Conservation (phyloP, 768 basidiomycete species). For the Hericium coralloides region DNA sequence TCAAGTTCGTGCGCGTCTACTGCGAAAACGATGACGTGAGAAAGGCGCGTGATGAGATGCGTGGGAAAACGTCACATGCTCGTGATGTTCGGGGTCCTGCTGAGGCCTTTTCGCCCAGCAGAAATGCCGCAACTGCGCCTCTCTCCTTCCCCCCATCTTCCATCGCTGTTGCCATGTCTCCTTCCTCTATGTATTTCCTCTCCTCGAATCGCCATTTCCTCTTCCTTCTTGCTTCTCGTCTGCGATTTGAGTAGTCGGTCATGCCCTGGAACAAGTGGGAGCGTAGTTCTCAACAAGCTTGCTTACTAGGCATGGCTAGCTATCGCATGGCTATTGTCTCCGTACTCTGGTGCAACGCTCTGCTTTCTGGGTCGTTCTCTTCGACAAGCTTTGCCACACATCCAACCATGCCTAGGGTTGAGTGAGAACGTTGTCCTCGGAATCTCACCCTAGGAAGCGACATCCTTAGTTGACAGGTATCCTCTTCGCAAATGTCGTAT, state of each 20-base stretch:
- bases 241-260: background rate
- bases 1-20: too few species aligned
- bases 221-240: background rate
- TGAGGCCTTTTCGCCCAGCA: slow-evolving; percentile 27
- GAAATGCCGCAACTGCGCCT: slow-evolving; percentile 30
- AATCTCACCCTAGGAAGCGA: slow-evolving; percentile 15
- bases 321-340: too few species aligned
- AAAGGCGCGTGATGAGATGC: background rate
- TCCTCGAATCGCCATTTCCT: background rate
- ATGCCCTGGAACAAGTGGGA: slow-evolving; percentile 22
- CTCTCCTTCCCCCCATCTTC: slow-evolving; percentile 8
- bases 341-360: background rate
- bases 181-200: background rate
- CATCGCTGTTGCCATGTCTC: background rate
- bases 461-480: too few species aligned
- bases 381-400: background rate
- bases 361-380: background rate
- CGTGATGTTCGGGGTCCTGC: slow-evolving; percentile 11
- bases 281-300: slow-evolving; percentile 39
- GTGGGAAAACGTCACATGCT: background rate
- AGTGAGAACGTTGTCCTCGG: slow-evolving; percentile 28
- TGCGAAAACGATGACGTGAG: background rate
- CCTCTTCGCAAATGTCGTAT: too few species aligned
- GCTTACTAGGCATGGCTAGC: slow-evolving; percentile 11
- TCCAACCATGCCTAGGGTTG: background rate